Percentiles rank a stretch among this genome's conserved stretches.
These are phyloP conservation scores for Glycyrrhiza uralensis DNA, from an alignment of 306 rosid species.

Conservation along the genomic window DNA sequence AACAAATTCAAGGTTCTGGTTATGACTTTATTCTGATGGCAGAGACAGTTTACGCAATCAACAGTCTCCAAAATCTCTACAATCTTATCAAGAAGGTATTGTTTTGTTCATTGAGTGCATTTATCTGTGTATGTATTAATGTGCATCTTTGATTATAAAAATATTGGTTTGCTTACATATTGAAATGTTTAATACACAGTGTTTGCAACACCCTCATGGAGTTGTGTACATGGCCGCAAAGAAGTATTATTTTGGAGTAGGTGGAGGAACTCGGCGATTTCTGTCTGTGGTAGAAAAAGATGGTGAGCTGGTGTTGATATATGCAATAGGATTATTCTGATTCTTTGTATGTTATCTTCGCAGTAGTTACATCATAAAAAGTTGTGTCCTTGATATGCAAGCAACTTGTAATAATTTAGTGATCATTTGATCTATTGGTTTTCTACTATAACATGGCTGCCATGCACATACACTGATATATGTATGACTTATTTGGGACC, in stretches of 20 bases:
- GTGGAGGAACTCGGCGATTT: slow-evolving; percentile 80
- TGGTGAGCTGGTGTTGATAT: slow-evolving; percentile 47
- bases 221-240: slow-evolving; percentile 82
- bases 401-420: not conserved
- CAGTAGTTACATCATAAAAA: not conserved
- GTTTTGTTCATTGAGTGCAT: not conserved
- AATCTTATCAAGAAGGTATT: slow-evolving; percentile 81
- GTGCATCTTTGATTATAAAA: slow-evolving; percentile 4
- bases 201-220: slow-evolving; percentile 55
- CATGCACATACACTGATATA: not conserved
- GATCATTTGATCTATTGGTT: not conserved
- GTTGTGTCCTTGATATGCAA: not conserved
- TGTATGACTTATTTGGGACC: not conserved
- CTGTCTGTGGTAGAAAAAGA: slow-evolving; percentile 76
- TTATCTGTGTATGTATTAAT: not conserved
- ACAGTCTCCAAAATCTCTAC: slow-evolving; percentile 65
- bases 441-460: not conserved
- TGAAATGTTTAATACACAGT: slow-evolving; percentile 43
- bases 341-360: not conserved
- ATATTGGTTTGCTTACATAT: slow-evolving; percentile 17
- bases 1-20: slow-evolving; percentile 31
- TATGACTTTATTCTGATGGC: slow-evolving; percentile 95
- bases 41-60: slow-evolving; percentile 84
- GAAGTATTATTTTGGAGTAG: slow-evolving; percentile 96
- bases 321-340: not conserved